Percentiles rank a stretch among this genome's conserved stretches.
These are phyloP conservation scores for Syzygium aqueum DNA, from an alignment of 345 rosid genomes.

Conservation along the genomic window DNA sequence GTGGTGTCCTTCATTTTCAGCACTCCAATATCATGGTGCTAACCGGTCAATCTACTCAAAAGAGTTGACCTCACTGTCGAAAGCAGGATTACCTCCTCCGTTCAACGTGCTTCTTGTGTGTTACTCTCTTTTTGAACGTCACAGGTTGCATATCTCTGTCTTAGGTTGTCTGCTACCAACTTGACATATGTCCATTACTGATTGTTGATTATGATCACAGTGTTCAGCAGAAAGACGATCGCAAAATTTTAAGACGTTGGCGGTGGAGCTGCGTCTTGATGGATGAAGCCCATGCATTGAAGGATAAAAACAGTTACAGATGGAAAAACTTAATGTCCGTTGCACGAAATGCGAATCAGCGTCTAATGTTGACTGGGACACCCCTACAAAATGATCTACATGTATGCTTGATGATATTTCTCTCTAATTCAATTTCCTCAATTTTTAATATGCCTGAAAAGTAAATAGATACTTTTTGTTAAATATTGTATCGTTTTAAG, in stretches of 20 bases:
- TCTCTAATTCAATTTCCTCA: background rate
- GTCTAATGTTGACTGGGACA: constrained; percentile 96
- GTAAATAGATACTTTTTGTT: background rate
- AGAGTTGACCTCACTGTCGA: constrained; percentile 66
- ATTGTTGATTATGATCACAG: constrained; percentile 34
- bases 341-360: constrained; percentile 90
- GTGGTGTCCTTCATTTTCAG: constrained; percentile 97
- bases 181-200: background rate
- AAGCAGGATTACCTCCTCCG: constrained; percentile 79
- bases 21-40: constrained; percentile 84
- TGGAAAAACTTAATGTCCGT: constrained; percentile 95
- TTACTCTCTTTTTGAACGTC: constrained; percentile 93
- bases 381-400: constrained; percentile 98
- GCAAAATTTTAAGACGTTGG: constrained; percentile 82
- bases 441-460: background rate
- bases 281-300: constrained; percentile 99
- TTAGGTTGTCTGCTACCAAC: background rate
- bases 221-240: constrained; percentile 94
- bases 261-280: constrained; percentile 96
- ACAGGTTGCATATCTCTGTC: constrained; percentile 46
- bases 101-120: constrained; percentile 94
- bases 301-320: constrained; percentile 94
- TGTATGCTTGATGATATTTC: constrained; percentile 23
- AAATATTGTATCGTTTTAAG: background rate
- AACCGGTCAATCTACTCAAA: constrained; percentile 71